Evolutionary conservation across 495 filamentous ascomycete genomes (phyloP), one percentile per base, ranked within the genome.

Genomic region (Glutinoglossum americanum): DNA sequence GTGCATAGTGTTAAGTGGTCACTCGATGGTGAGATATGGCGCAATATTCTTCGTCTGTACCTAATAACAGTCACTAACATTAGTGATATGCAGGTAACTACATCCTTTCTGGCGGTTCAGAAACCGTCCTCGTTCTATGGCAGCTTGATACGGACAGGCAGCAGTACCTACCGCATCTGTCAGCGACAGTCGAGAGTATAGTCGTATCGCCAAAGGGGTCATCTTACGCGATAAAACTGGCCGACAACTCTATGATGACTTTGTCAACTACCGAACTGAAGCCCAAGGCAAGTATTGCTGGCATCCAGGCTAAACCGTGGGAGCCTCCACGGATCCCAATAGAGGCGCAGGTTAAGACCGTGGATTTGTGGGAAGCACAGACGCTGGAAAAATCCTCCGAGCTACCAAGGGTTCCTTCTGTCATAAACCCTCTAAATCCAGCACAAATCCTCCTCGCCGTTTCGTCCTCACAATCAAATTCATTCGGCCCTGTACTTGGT

Each of bases 61-160:
- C 23, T 10, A 48, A 57, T 60, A 58, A 60, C 19, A 10, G 17
- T 54, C 19, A 39, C 56, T 48, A 17, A 32, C 11, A 48, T 21
- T 54, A 23, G 8, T 57, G 23, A 47, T 63, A 60, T 55, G 23
- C 56, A 95, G 89, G 89, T n/a, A 90, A 95, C 63, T 98, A 98
- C 65, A 67, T 97, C 33, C 82, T 98, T 33, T 97, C 92, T 44
- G 92, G 92, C 59, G 93, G 92, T 10, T 76, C 79, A 13, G 92
- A 97, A 68, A 87, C 87, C 0, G 88, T 92, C 4, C 71, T 99
- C 53, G 85, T 96, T 17, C 69, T 95, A n/a, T 99, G 89, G 89
- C 92, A 99, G 66, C 69, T 97, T 21, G 87, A 92, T 59, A 95
- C 90, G 1, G 80, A 80, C 32, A 79, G 80, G 60, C 79, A 78